A percentile compares a stretch with the other conserved stretches of the same genome.
These are phyloP conservation scores for Phaeosphaeria sp. DNA, from an alignment of 2,329 filamentous ascomycete species.

Conservation along the genomic window DNA sequence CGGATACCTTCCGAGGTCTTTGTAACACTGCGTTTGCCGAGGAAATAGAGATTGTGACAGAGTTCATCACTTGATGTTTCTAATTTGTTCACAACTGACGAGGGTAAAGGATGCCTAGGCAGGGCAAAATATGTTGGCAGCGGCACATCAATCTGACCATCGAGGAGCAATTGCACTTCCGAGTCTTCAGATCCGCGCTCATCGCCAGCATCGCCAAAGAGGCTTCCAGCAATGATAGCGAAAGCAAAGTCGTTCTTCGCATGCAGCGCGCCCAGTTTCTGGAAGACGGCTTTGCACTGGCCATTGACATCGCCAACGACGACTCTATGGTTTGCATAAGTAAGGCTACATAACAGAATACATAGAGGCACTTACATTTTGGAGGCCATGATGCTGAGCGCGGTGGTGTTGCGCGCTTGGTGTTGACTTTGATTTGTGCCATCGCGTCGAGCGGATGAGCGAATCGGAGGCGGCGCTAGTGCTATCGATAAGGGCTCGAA, in stretches of 20 bases:
- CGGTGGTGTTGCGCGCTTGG: conserved; percentile 15
- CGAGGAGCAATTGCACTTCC: conserved; percentile 68
- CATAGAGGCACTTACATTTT: conserved; percentile 56
- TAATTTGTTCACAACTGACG: conserved; percentile 73
- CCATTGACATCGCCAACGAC: conserved; percentile 86
- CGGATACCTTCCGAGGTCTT: conserved; percentile 90
- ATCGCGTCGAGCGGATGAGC: conserved; percentile 4
- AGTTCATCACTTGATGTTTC: conserved; percentile 73
- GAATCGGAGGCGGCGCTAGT: conserved; percentile 17
- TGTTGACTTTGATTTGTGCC: conserved; percentile 17
- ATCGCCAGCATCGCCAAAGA: conserved; percentile 68
- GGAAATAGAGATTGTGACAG: conserved; percentile 88
- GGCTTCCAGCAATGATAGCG: conserved; percentile 81
- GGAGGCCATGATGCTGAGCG: conserved; percentile 55
- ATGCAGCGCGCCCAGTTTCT: conserved; percentile 81
- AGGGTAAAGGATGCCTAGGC: conserved; percentile 75
- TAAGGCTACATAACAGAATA: neutral
- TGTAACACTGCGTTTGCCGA: conserved; percentile 82
- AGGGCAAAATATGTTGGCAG: conserved; percentile 92
- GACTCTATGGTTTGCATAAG: conserved; percentile 60
- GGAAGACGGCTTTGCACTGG: conserved; percentile 75
- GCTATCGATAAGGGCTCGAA: conserved; percentile 18
- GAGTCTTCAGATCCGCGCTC: conserved; percentile 62
- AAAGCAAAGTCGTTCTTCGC: conserved; percentile 88
- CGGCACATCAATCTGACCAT: conserved; percentile 75